Base-by-base conservation (phyloP, 805 yeast genomes). In the Candida cerambycidarum region DNA sequence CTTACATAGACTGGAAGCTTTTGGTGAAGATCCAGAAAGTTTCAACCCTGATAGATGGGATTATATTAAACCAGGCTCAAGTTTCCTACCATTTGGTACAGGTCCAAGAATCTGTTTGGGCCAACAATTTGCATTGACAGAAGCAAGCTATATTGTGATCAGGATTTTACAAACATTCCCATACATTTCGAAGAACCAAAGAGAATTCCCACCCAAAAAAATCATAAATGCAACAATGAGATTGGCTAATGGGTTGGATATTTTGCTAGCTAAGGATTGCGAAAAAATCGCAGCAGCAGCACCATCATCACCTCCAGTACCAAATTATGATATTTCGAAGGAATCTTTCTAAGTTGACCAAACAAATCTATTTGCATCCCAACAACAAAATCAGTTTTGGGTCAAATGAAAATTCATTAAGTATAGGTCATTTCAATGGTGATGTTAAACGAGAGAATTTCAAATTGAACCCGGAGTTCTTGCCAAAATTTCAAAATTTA, bases 51-150 rank as follows among this genome's bases (percentile, higher is more conserved):
- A 71, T 47, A 61, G 82, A 44, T 76, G 81, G 81, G 62, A 61
- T 33, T 51, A 50, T 25, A 65, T 65, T 44, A 54, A 52, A 40
- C 59, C 65, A 35, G 69, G 73, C 4, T 75, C 79, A 79, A 71
- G 71, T 13, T 75, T 68, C 55, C 54, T 75, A 25, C 80, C 80
- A 19, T 75, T 75, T 58, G 73, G 75, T 47, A 80, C 80, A 30
- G 81, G 81, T 2, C 80, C 80, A 13, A 59, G 81, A 46, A 73
- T 76, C 42, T 76, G 81, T 52, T 61, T 76, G 43, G 81, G 81
- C 31, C 80, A 76, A 61, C 80, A 76, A 56, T 75, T 74, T 58
- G 81, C 80, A 2, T 66, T 76, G 13, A 75, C 79, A 12, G 79
- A 76, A 56, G 76, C 78, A 9, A 62, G 72, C 13, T 75, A 73